These are phyloP conservation scores for Onygenales sp. DNA, from an alignment of 2,329 filamentous ascomycete genomes.

Conservation along the genomic window DNA sequence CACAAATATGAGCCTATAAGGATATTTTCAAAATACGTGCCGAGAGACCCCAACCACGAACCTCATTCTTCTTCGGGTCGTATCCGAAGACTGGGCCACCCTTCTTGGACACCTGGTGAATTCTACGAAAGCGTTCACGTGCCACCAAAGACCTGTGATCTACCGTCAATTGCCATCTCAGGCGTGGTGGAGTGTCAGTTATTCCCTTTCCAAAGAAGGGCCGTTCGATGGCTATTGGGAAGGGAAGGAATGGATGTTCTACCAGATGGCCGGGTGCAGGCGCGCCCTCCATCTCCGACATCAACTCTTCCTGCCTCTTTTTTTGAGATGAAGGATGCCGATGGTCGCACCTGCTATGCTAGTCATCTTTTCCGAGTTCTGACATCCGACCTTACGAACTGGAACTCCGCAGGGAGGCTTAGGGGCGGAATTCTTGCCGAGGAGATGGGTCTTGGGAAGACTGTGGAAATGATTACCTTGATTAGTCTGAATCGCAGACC, in stretches of 20 bases:
- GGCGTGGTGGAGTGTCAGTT: conserved; percentile 27
- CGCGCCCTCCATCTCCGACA: conserved; percentile 5
- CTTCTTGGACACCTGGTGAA: conserved; percentile 20
- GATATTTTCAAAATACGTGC: conserved; percentile 22
- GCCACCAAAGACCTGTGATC: conserved; percentile 23
- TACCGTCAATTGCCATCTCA: conserved; percentile 26
- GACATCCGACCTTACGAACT: conserved; percentile 26
- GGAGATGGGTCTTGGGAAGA: conserved; percentile 44
- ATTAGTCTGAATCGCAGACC: conserved; percentile 32
- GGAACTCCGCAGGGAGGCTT: conserved; percentile 21
- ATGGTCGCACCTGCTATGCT: conserved; percentile 29
- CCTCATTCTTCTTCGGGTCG: neutral
- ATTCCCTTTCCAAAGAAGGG: conserved; percentile 41
- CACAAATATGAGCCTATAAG: conserved; percentile 8
- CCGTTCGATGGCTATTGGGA: conserved; percentile 37
- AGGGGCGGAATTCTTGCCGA: conserved; percentile 40
- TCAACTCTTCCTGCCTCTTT: conserved; percentile 30
- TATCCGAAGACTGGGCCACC: neutral
- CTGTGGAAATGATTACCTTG: conserved; percentile 39
- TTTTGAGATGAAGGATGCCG: conserved; percentile 23
- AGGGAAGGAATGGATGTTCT: conserved; percentile 32
- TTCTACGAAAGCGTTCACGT: conserved; percentile 42
- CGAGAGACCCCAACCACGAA: conserved; percentile 10
- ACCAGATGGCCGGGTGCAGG: conserved; percentile 21
- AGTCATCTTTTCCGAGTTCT: conserved; percentile 34